Evolutionary conservation across 768 basidiomycete genomes (phyloP), one percentile per base, ranked within the genome.

Genomic region (Serpula lacrymans): DNA sequence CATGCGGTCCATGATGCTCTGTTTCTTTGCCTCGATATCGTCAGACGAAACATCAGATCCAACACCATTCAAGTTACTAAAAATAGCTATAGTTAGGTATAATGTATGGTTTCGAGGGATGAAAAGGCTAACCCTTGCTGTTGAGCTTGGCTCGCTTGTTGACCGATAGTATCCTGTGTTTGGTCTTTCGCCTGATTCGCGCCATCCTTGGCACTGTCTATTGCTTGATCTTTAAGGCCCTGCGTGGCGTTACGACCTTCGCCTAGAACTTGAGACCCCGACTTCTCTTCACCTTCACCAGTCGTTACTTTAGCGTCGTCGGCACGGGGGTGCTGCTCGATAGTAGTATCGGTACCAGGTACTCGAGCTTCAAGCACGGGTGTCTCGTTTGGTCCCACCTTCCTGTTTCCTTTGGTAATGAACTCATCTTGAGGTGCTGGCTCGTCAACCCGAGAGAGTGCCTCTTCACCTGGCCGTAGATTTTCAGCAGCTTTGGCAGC

Each of bases 361-460:
- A 76, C 67, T 41, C 63, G 60, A 31, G 70, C 54, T 40, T 74
- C 69, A 14, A 75, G 54, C 1, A 71, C 69, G 5, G 77, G 77
- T 1, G 72, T 71, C 50, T 75, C 70, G 50, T 67, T 57, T 11
- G 68, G 60, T 4, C 63, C 62, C 34, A 65, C 73, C 41, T 67
- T 64, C 39, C 54, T 67, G 37, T 57, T 76, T 2, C 56, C 65
- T 34, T 55, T 62, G 13, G 69, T 74, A 47, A 81, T 62, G 57
- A 87, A 92, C 50, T 84, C 69, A 54, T 84, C 79, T 13, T 71
- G 57, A 0, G 87, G 79, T 0, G 78, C 89, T 26, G 84, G 57
- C 34, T 88, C 72, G 60, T 94, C 80, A 27, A 89, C 78, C 6
- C 60, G 61, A n/a, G 69, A 60, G 27, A 96, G 73, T 1, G 57